phyloP scores from a whole-genome alignment of 2,329 filamentous ascomycete genomes.

The Alternaria conjuncta region DNA sequence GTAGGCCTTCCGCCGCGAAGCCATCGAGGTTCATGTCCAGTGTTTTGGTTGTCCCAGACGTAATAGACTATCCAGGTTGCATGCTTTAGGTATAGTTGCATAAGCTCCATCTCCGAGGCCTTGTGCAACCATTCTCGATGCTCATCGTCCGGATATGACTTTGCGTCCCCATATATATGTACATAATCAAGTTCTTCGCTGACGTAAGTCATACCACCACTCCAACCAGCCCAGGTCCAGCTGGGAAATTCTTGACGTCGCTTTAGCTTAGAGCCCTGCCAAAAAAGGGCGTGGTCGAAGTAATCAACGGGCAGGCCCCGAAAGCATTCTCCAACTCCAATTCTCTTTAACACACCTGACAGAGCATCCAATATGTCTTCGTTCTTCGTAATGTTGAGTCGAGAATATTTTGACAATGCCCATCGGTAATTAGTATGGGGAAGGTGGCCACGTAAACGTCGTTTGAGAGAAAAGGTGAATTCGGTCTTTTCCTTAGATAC shows the following conservation, averaged over 20 bases:
- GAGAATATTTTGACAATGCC: neutral
- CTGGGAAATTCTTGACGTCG: no score
- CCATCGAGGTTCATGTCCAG: neutral
- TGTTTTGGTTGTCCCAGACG: neutral
- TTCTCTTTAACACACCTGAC: fast-evolving
- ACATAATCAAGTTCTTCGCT: neutral
- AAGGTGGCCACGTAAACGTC: neutral
- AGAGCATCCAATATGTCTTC: neutral
- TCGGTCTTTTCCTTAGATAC: neutral
- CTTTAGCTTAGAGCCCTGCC: neutral
- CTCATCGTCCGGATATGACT: neutral
- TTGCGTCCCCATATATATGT: neutral
- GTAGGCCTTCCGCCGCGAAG: neutral
- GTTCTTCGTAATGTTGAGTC: neutral
- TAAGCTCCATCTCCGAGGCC: neutral
- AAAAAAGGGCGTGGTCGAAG: neutral
- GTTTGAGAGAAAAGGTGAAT: neutral
- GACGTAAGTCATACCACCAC: neutral
- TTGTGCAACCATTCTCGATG: neutral
- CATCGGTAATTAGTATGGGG: neutral
- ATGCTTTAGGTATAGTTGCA: neutral
- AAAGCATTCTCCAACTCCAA: neutral
- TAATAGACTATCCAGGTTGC: neutral
- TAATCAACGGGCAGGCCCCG: neutral
- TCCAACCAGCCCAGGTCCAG: neutral